Evolutionary conservation across 164 flowering plant genomes (phyloP), one percentile per base, ranked within the genome.

Genomic region (Buxus sempervirens): DNA sequence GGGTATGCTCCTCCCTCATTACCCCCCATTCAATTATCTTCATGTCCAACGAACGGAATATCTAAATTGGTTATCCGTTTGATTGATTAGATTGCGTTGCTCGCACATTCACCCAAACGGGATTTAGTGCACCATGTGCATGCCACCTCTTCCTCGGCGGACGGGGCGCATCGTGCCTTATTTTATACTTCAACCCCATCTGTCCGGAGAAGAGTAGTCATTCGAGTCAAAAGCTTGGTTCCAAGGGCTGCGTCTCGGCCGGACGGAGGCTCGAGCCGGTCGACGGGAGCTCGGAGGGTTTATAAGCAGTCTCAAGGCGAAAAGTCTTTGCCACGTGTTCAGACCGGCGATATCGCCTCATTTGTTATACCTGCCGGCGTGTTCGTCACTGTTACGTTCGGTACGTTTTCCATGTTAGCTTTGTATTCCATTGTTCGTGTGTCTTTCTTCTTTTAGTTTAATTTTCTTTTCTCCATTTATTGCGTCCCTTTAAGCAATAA

Each of bases 281-380:
- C 73, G 53, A n/a, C 70, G 0, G 62, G 75, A n/a, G 63, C 82
- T 63, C 77, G 91, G 53, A 83, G 82, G 65, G 95, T 82, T 16
- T 89, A 88, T 58, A 78, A 63, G 70, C 73, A 88, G 71, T 77
- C 91, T 63, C 93, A 91, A 79, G 71, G 64, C 20, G 76, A 76
- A 70, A 56, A 65, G 9, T 22, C 76, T 2, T 65, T 67, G 16
- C 60, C 78, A 7, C 23, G 15, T 51, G 73, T 72, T 69, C 80
- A 73, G 6, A 80, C 74, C 5, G 74, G 81, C 74, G 87, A 83
- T 69, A 45, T 81, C 68, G 81, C 81, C 7, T 77, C 91, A 0
- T 60, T 63, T 45, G 76, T 80, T 42, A 82, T 69, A 5, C 90
- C 95, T 9, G 88, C 82, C 16, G 90, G 85, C 3, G 71, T 77